Evolutionary conservation across 306 rosid genomes (phyloP), one percentile per base, ranked within the genome.

Genomic region (Vicia faba): DNA sequence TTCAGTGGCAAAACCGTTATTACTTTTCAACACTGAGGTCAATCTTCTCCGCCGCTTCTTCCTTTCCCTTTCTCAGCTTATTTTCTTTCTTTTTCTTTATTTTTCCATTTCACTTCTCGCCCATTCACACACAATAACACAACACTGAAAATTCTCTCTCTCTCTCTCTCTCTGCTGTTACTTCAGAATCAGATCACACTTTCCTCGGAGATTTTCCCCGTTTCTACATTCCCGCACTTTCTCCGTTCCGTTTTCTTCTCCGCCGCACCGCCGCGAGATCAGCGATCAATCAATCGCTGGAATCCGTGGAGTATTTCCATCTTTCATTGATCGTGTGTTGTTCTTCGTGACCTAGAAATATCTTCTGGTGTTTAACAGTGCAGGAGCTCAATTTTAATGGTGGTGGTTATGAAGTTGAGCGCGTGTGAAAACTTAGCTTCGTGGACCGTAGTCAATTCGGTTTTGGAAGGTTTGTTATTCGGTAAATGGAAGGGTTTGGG

Each of bases 141-240:
- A 23, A 19, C 18, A 63, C 69, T 13, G 38, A 33, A 33, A 5
- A 6, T 33, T 31, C 5, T 31, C 8, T 63, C 68, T 63, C 68
- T 63, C 39, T 43, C 12, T 70, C 70, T 80, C 81, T 66, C 72
- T 68, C 72, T 62, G 53, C 88, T 81, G 83, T 78, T 68, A 68
- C 83, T 79, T 75, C 64, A 40, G 54, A 53, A 51, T 76, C 83
- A 75, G 90, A 89, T 84, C 92, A 79, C 73, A 73, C 62, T 78
- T 79, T 57, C 75, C 78, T 75, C 58, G 9, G 4, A 48, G 7
- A 70, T 69, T 74, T 80, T 70, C 78, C 78, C 75, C 78, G 68
- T 68, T 78, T 49, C 10, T 13, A n/a, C 23, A 68, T 65, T 68
- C 78, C 78, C 79, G 78, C 83, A 77, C 80, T 83, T 75, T 72